A percentile compares a stretch with the other conserved stretches of the same genome.
These are phyloP conservation scores for Rosa lucieae DNA, from an alignment of 306 rosid species.

Conservation along the genomic window DNA sequence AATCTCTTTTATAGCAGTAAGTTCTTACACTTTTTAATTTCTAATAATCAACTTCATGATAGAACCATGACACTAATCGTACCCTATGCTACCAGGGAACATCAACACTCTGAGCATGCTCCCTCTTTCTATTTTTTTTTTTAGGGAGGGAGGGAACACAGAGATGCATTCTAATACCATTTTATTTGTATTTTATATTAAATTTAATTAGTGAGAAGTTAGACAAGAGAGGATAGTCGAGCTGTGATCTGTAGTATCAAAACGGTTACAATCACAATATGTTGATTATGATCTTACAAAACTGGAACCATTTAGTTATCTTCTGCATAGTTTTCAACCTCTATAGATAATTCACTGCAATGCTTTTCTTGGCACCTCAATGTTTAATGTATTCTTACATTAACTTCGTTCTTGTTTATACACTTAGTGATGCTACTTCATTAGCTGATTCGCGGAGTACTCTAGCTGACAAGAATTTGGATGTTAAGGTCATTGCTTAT, in stretches of 20 bases:
- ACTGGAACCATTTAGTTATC: neutral
- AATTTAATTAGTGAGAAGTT: neutral
- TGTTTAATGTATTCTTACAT: conserved; percentile 26
- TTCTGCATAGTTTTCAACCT: neutral
- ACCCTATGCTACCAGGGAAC: neutral
- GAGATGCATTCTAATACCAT: neutral
- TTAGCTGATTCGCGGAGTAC: conserved; percentile 43
- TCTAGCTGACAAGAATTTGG: conserved; percentile 33
- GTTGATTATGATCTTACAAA: neutral
- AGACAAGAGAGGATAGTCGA: neutral
- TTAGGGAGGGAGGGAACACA: neutral
- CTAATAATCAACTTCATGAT: neutral
- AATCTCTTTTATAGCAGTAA: neutral
- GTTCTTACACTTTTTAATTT: neutral
- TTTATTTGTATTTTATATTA: neutral
- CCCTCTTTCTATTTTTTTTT: neutral
- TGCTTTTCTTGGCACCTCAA: conserved; percentile 10
- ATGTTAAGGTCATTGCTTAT: conserved; percentile 52
- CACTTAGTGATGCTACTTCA: conserved; percentile 48
- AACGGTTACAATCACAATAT: neutral
- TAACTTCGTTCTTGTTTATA: conserved; percentile 20
- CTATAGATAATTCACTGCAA: neutral
- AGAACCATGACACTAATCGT: neutral
- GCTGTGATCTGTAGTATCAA: neutral
- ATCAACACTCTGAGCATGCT: neutral